Conservation (phyloP, 2,329 filamentous ascomycete genomes). For the Fulvia fulva region DNA sequence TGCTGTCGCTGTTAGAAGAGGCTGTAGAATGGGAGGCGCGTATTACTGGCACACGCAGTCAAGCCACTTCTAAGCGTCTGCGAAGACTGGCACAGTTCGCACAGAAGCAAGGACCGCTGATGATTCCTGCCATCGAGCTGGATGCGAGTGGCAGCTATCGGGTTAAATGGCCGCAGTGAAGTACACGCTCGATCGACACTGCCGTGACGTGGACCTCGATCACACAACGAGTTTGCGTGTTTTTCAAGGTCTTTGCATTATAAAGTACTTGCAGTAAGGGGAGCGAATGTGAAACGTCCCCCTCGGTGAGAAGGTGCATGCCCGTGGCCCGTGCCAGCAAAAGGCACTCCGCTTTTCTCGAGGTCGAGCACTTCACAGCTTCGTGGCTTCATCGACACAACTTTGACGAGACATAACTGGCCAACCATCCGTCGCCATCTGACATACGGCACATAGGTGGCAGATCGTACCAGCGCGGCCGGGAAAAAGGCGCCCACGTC, state of each 20-base stretch:
- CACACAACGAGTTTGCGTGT: no score
- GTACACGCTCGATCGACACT: background rate
- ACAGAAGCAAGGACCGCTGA: background rate
- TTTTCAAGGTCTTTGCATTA: no score
- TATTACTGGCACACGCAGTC: slow-evolving; percentile 19
- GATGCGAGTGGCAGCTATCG: background rate
- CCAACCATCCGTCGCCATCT: background rate
- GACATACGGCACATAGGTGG: no score
- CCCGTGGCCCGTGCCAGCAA: no score
- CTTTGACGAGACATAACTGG: background rate
- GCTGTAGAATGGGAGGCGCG: slow-evolving; percentile 17
- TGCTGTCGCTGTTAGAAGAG: slow-evolving; percentile 12
- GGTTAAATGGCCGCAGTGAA: background rate
- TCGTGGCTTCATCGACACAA: background rate
- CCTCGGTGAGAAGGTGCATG: no score
- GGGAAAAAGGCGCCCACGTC: no score
- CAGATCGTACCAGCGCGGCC: no score
- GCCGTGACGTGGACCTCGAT: background rate
- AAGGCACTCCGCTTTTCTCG: no score
- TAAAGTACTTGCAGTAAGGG: no score
- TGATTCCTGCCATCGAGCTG: background rate
- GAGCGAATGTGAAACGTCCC: no score
- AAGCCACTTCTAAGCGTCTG: slow-evolving; percentile 16
- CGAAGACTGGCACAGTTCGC: slow-evolving; percentile 18
- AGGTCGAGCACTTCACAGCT: background rate